phyloP scores from a whole-genome alignment of 768 basidiomycete genomes.

The Lepiota brunneoincarnata region DNA sequence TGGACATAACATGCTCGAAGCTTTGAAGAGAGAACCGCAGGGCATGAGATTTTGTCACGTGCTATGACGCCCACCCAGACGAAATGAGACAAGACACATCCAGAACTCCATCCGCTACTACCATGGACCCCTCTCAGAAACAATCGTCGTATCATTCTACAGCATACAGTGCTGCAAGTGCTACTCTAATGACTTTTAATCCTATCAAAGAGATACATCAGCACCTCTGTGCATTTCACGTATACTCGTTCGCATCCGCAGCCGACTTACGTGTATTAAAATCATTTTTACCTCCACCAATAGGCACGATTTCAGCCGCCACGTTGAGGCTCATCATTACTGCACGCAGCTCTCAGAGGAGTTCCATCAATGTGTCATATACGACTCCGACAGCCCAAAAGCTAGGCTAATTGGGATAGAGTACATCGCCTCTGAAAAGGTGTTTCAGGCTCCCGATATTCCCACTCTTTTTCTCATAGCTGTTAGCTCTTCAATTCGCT shows the following conservation, averaged over 20 bases:
- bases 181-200: constrained; percentile 11
- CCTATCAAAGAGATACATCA: constrained; percentile 12
- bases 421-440: constrained; percentile 12
- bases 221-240: constrained; percentile 12
- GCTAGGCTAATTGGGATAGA: constrained; percentile 11
- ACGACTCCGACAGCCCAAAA: constrained; percentile 6
- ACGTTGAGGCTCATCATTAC: constrained; percentile 11
- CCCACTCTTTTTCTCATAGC: background rate
- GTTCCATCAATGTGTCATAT: constrained; percentile 12
- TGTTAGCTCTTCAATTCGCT: constrained; percentile 8
- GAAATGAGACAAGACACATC: too few species aligned
- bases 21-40: too few species aligned
- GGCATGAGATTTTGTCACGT: too few species aligned
- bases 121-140: constrained; percentile 5
- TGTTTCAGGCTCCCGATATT: background rate
- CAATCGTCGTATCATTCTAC: constrained; percentile 8
- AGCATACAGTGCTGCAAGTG: constrained; percentile 4
- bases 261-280: background rate
- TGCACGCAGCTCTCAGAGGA: constrained; percentile 11
- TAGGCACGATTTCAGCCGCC: constrained; percentile 9
- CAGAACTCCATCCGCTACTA: too few species aligned
- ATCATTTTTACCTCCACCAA: background rate
- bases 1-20: too few species aligned
- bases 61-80: too few species aligned
- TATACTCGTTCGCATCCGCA: constrained; percentile 5